Evolutionary conservation across 768 basidiomycete species (phyloP), one percentile per base, ranked within the genome.

Genomic region (Tylopilus intermedius): DNA sequence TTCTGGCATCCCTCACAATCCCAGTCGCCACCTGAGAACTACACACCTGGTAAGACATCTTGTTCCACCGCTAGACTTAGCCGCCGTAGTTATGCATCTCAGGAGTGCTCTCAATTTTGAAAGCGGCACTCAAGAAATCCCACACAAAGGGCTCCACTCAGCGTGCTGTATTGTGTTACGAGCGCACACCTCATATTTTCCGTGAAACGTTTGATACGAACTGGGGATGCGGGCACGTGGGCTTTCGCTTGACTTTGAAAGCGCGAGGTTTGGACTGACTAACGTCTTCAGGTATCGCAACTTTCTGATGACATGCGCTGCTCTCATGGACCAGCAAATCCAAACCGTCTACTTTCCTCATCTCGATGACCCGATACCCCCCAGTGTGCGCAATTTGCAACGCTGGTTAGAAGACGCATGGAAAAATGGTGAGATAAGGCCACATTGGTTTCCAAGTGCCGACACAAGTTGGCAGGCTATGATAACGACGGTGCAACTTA

Each of bases 331-430:
- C 45, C 90, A 93, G 63, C 67, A 68, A 48, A 51, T 67, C 11
- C 86, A 88, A 62, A 78, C 79, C 2, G 50, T 76, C 50, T 93
- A 92, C 67, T 79, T 78, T 51, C 70, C 79, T 2, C 70, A 84
- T 15, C 72, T 92, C 3, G 79, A 82, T 47, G 57, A 69, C n/a
- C 79, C 80, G 4, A 69, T 71, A 9, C 69, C 78, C 1, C 93
- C 92, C 2, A 75, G 90, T 18, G 76, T 95, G 15, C 73, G 82
- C 15, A 84, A 88, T 60, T 63, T 94, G 30, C 93, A 95, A 61
- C 62, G 54, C 8, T 86, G 85, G 83, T 82, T 96, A 42, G 88
- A 95, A 65, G 73, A 77, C 50, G 92, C 92, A 3, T 96, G 93
- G 93, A 68, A 72, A 35, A 72, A 72, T 33, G 88, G 90, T 84